Conservation (phyloP, 495 filamentous ascomycete species). For the Talaromyces ruber region DNA sequence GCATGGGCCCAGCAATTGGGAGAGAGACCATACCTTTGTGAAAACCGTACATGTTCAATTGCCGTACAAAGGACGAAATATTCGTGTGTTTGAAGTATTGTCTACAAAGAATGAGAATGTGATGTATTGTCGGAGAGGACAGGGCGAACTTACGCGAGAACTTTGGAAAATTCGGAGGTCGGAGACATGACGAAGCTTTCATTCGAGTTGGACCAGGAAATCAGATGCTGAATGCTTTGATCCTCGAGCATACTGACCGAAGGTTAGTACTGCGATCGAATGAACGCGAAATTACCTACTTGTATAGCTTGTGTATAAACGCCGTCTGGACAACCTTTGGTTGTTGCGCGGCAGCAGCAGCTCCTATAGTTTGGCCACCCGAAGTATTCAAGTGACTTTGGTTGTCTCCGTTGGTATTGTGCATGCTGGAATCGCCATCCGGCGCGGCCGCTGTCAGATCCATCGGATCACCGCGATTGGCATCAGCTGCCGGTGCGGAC, state of each 20-base stretch:
- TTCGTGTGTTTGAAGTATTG: slow-evolving; percentile 99
- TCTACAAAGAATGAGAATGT: slow-evolving; percentile 31
- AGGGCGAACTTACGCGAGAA: slow-evolving; percentile 67
- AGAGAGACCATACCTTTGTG: slow-evolving; percentile 70
- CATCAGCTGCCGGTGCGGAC: slow-evolving; percentile 24
- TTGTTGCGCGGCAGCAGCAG: slow-evolving; percentile 81
- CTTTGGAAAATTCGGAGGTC: slow-evolving; percentile 95
- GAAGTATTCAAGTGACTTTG: slow-evolving; percentile 22
- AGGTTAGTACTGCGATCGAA: slow-evolving; percentile 1
- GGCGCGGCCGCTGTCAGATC: slow-evolving; percentile 41
- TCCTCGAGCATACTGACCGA: slow-evolving; percentile 92
- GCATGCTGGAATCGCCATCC: slow-evolving; percentile 36
- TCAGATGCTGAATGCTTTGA: slow-evolving; percentile 81
- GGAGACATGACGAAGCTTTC: slow-evolving; percentile 99
- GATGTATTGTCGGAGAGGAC: not conserved
- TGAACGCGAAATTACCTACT: slow-evolving; percentile 47
- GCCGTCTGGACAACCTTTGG: slow-evolving; percentile 97
- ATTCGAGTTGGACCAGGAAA: slow-evolving; percentile 86
- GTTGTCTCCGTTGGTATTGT: slow-evolving; percentile 37
- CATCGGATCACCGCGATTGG: slow-evolving; percentile 35
- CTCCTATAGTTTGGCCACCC: slow-evolving; percentile 44
- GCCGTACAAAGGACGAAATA: slow-evolving; percentile 94
- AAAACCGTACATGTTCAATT: slow-evolving; percentile 99
- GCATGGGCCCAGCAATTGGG: not conserved
- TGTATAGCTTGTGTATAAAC: slow-evolving; percentile 99